A percentile compares a stretch with the other conserved stretches of the same genome.
phyloP scores from a whole-genome alignment of 2,329 filamentous ascomycete species.

The Ceratocystis diversiconidia region DNA sequence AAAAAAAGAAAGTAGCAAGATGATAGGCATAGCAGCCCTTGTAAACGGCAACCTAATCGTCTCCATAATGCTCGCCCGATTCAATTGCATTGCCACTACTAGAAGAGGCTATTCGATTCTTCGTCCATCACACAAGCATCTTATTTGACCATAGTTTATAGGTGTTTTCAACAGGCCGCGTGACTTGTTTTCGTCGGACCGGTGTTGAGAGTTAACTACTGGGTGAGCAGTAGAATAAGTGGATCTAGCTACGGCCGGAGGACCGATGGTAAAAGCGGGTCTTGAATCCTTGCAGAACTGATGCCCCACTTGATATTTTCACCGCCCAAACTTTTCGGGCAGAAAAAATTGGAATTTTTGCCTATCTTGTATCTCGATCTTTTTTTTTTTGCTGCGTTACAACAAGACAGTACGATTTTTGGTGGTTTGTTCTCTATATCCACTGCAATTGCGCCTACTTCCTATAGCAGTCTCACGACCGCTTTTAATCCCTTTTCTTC shows the following conservation, averaged over 20 bases:
- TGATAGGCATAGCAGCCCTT: too few species aligned
- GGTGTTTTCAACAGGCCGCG: background rate
- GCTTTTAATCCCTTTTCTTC: background rate
- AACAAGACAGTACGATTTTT: background rate
- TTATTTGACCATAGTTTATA: background rate
- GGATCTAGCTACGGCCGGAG: background rate
- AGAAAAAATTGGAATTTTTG: conserved; percentile 20
- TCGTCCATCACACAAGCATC: too few species aligned
- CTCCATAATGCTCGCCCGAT: too few species aligned
- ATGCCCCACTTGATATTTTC: conserved; percentile 18
- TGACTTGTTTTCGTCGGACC: background rate
- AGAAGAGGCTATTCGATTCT: too few species aligned
- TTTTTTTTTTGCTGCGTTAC: background rate
- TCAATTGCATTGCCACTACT: too few species aligned
- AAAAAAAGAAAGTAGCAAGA: background rate
- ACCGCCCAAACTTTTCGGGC: conserved; percentile 27
- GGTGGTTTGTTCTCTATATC: background rate
- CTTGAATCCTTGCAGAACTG: background rate
- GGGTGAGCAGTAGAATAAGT: background rate
- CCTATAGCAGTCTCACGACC: background rate
- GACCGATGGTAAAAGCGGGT: background rate
- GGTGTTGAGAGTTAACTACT: background rate
- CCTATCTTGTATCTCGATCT: conserved; percentile 17
- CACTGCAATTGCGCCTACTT: background rate
- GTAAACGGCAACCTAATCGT: too few species aligned